These are phyloP conservation scores for Epichloe scottii DNA, from an alignment of 2,329 filamentous ascomycete species.

Conservation along the genomic window DNA sequence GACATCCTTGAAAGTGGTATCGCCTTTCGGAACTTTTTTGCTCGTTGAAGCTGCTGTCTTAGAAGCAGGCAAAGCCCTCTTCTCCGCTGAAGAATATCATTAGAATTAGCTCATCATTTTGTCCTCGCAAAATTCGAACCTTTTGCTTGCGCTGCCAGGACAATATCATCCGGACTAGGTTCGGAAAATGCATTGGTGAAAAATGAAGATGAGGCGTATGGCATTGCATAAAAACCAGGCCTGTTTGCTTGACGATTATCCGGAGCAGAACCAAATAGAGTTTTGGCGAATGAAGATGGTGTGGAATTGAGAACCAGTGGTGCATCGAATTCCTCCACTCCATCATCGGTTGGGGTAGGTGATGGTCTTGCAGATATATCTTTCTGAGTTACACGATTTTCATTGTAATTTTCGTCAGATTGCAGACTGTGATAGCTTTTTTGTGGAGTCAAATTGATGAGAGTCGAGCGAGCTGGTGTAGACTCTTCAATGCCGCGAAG, in stretches of 20 bases:
- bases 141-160: constrained; percentile 79
- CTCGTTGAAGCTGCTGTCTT: constrained; percentile 18
- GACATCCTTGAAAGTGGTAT: constrained; percentile 12
- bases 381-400: not conserved
- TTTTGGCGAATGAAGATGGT: constrained; percentile 46
- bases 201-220: constrained; percentile 38
- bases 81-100: constrained; percentile 38
- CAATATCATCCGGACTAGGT: constrained; percentile 85
- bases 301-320: constrained; percentile 12
- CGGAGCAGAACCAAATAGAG: constrained; percentile 35
- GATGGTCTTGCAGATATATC: not conserved
- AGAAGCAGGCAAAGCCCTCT: constrained; percentile 29
- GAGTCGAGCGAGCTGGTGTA: not conserved
- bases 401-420: not conserved
- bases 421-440: not conserved
- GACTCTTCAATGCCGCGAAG: constrained; percentile 8
- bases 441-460: not conserved
- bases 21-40: constrained; percentile 29
- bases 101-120: constrained; percentile 39
- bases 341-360: not conserved
- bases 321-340: not conserved
- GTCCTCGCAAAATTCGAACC: constrained; percentile 53
- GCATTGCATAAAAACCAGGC: constrained; percentile 28
- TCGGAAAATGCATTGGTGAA: constrained; percentile 57
- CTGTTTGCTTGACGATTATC: constrained; percentile 14